Percentiles rank a stretch among this genome's conserved stretches.
phyloP scores from a whole-genome alignment of 371 early-diverging fungal species.

The Lichtheimia hyalospora region DNA sequence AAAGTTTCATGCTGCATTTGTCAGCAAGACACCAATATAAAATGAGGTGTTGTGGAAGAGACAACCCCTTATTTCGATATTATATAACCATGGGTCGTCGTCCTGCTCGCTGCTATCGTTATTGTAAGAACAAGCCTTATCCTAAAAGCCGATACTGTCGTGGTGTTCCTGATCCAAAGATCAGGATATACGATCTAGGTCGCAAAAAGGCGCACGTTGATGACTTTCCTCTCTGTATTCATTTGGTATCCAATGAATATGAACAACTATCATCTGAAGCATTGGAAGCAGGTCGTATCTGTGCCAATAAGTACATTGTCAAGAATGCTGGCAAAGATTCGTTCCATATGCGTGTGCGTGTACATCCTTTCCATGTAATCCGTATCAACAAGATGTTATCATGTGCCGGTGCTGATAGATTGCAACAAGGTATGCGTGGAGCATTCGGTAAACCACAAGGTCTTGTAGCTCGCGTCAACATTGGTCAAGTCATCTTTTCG shows the following conservation, averaged over 20 bases:
- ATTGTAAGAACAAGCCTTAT: conserved; percentile 99
- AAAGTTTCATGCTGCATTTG: too few species aligned
- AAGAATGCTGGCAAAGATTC: conserved; percentile 99
- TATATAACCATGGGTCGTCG: conserved; percentile 90
- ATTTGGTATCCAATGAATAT: conserved; percentile 98
- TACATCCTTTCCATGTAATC: conserved; percentile 99
- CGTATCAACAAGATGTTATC: conserved; percentile 99
- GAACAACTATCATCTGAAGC: conserved; percentile 99
- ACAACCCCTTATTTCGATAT: too few species aligned
- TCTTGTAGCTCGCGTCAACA: conserved; percentile 98
- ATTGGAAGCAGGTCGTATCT: conserved; percentile 99
- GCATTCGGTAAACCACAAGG: conserved; percentile 99
- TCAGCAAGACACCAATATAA: too few species aligned
- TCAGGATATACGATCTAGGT: conserved; percentile 99
- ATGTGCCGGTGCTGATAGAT: conserved; percentile 99
- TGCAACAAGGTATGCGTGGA: conserved; percentile 99
- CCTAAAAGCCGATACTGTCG: conserved; percentile 99
- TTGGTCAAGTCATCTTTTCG: conserved; percentile 98
- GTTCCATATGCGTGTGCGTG: conserved; percentile 99
- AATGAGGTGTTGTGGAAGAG: too few species aligned
- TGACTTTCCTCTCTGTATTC: conserved; percentile 97
- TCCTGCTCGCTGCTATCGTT: conserved; percentile 99
- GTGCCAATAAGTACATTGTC: conserved; percentile 99
- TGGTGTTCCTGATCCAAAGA: conserved; percentile 99
- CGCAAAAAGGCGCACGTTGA: conserved; percentile 99